phyloP scores from a whole-genome alignment of 73 alveolate genomes.

The Paramecium octaurelia region DNA sequence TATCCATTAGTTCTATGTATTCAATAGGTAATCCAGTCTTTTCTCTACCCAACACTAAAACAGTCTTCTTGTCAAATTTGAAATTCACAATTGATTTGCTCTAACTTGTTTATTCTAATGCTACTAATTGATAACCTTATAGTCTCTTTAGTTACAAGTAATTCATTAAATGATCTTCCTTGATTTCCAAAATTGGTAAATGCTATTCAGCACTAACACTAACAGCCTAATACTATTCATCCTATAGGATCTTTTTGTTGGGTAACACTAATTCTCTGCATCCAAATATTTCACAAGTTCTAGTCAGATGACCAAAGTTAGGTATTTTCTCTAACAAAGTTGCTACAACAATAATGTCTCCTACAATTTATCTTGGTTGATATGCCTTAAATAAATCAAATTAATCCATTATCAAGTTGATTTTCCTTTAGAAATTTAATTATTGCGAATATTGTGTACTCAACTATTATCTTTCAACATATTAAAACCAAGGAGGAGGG shows the following conservation, averaged over 20 bases:
- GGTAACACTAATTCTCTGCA: slow-evolving; percentile 85
- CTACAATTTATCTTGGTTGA: slow-evolving; percentile 38
- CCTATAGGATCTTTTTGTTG: slow-evolving; percentile 56
- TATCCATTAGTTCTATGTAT: slow-evolving; percentile 77
- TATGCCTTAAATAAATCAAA: slow-evolving; percentile 46
- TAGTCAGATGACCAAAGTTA: slow-evolving; percentile 85
- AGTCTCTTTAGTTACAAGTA: slow-evolving; percentile 80
- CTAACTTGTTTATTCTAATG: slow-evolving; percentile 91
- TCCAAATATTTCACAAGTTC: slow-evolving; percentile 94
- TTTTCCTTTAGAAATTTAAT: slow-evolving; percentile 53
- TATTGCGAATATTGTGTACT: not conserved
- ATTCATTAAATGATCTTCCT: slow-evolving; percentile 80
- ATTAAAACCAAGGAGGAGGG: slow-evolving; percentile 52
- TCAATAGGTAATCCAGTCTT: slow-evolving; percentile 93
- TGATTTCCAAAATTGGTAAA: slow-evolving; percentile 81
- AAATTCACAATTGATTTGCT: slow-evolving; percentile 77
- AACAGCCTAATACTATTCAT: slow-evolving; percentile 75
- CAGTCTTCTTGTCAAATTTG: slow-evolving; percentile 85
- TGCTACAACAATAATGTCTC: slow-evolving; percentile 73
- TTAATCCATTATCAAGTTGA: slow-evolving; percentile 46
- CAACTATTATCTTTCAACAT: slow-evolving; percentile 41
- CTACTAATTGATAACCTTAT: slow-evolving; percentile 85
- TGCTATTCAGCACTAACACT: slow-evolving; percentile 88
- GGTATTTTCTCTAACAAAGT: slow-evolving; percentile 86
- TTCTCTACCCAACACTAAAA: slow-evolving; percentile 88